A percentile compares a stretch with the other conserved stretches of the same genome.
These are phyloP conservation scores for Penicillium sp. DNA, from an alignment of 2,329 filamentous ascomycete genomes.

Conservation along the genomic window DNA sequence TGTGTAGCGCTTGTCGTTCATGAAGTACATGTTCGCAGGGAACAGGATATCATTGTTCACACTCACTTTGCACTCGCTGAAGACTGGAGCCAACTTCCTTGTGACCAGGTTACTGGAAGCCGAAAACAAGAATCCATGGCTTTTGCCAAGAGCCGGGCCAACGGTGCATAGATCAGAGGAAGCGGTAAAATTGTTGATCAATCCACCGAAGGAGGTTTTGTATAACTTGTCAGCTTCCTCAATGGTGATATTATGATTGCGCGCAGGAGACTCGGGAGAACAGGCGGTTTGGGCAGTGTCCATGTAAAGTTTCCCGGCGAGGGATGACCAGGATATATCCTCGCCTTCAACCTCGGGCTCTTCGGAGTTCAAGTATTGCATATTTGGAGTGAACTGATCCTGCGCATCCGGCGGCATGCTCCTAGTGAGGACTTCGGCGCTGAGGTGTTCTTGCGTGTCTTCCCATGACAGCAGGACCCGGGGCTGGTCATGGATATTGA, in stretches of 20 bases:
- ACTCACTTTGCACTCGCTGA: constrained; percentile 67
- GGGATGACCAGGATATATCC: constrained; percentile 52
- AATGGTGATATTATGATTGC: constrained; percentile 49
- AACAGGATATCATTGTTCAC: constrained; percentile 72
- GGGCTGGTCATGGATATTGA: constrained; percentile 66
- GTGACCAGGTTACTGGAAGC: constrained; percentile 49
- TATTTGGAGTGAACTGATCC: constrained; percentile 47
- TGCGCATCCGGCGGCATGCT: constrained; percentile 46
- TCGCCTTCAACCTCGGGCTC: constrained; percentile 13
- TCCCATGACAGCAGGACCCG: constrained; percentile 63
- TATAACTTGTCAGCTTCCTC: constrained; percentile 52
- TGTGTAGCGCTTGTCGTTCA: constrained; percentile 59
- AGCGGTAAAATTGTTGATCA: constrained; percentile 62
- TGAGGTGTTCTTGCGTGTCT: constrained; percentile 54
- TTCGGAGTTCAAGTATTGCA: constrained; percentile 28
- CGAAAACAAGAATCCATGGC: constrained; percentile 64
- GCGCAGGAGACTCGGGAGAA: constrained; percentile 59
- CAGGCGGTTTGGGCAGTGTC: constrained; percentile 59
- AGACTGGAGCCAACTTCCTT: constrained; percentile 60
- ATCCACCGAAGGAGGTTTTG: constrained; percentile 56
- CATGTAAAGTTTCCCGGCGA: constrained; percentile 59
- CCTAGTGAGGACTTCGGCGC: constrained; percentile 49
- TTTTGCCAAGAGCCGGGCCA: constrained; percentile 62
- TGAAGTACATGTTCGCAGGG: constrained; percentile 68
- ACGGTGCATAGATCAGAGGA: constrained; percentile 67